These are phyloP conservation scores for Diphasiastrum complanatum DNA, from an alignment of 83 land plant species.

Conservation along the genomic window DNA sequence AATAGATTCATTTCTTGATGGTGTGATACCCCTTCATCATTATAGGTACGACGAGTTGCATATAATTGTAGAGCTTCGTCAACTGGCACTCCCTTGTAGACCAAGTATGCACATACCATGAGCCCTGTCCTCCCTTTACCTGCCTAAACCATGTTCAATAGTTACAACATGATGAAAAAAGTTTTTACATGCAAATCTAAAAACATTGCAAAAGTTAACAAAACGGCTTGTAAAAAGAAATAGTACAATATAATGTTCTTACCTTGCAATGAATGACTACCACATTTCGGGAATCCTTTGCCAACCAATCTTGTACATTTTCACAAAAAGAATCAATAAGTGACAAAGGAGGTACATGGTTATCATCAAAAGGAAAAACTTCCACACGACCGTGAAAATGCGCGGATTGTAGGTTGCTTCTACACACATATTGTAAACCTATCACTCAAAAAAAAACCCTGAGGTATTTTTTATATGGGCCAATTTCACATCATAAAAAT, in stretches of 20 bases:
- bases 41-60: constrained; percentile 7
- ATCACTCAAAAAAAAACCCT: constrained; percentile 3
- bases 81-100: constrained; percentile 10
- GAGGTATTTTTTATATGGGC: too few species aligned
- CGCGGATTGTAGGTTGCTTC: constrained; percentile 55
- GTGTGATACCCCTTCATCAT: constrained; percentile 13
- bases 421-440: constrained; percentile 64
- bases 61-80: constrained; percentile 17
- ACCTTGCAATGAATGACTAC: constrained; percentile 75
- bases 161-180: too few species aligned
- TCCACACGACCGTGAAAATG: constrained; percentile 66
- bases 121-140: constrained; percentile 15
- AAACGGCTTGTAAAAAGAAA: too few species aligned
- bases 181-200: too few species aligned
- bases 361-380: constrained; percentile 57
- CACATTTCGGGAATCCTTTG: constrained; percentile 48
- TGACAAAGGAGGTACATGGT: constrained; percentile 55
- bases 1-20: too few species aligned
- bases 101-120: constrained; percentile 10
- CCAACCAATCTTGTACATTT: constrained; percentile 58
- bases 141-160: too few species aligned
- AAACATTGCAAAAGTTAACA: too few species aligned
- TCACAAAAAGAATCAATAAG: constrained; percentile 61
- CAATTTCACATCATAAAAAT: too few species aligned
- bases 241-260: too few species aligned